Conservation (phyloP, 2,329 filamentous ascomycete genomes). For the Chrysoporthe austroafricana region DNA sequence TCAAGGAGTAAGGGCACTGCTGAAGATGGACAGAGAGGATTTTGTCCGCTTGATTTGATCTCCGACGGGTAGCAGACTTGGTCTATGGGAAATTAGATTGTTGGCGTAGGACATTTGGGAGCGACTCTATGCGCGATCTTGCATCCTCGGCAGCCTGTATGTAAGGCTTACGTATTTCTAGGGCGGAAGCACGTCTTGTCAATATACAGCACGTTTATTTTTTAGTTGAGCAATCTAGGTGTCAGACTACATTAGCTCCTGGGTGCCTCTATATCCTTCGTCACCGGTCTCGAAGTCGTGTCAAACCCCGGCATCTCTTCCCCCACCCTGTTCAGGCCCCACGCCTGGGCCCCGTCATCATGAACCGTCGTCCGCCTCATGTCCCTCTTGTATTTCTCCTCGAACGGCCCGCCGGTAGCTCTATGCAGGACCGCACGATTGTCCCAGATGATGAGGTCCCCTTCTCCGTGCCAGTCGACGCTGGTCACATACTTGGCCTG, state of each 20-base stretch:
- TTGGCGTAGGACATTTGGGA: too few relatives aligned
- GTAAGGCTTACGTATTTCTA: too few relatives aligned
- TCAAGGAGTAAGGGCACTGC: not conserved
- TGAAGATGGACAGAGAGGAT: not conserved
- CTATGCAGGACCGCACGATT: constrained; percentile 61
- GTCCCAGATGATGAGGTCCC: constrained; percentile 63
- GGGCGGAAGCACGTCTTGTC: too few relatives aligned
- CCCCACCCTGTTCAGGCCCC: constrained; percentile 41
- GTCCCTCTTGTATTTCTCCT: constrained; percentile 53
- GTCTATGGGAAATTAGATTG: too few relatives aligned
- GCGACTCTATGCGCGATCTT: too few relatives aligned
- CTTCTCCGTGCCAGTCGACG: constrained; percentile 51
- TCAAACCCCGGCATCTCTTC: constrained; percentile 33
- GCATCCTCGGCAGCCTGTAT: too few relatives aligned
- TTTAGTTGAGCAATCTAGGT: too few relatives aligned
- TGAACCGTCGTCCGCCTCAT: constrained; percentile 61
- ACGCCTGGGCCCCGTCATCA: constrained; percentile 44
- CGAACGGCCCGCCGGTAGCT: constrained; percentile 51
- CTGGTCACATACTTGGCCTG: constrained; percentile 50
- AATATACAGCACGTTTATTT: too few relatives aligned
- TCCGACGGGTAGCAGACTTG: too few relatives aligned
- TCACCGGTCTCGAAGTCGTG: constrained; percentile 8
- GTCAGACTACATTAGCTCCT: too few relatives aligned
- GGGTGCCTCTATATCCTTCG: not conserved
- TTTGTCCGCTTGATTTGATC: not conserved